Conservation (phyloP, 495 filamentous ascomycete genomes). For the Pseudomonodictys pantanalensis region DNA sequence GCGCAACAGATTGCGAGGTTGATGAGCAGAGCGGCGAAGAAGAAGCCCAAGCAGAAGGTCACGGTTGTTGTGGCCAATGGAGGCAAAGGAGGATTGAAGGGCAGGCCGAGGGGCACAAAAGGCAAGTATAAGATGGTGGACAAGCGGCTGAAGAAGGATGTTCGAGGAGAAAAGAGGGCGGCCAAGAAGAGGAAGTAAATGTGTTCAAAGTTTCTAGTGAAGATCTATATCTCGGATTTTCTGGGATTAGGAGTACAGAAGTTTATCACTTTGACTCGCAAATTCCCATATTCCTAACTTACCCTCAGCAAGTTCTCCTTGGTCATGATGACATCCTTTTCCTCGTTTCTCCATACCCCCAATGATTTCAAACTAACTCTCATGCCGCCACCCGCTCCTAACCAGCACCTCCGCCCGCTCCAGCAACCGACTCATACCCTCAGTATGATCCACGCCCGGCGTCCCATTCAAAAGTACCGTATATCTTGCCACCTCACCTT, state of each 20-base stretch:
- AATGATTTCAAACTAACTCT: no score
- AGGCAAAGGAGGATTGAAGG: constrained; percentile 74
- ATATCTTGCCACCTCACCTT: not conserved
- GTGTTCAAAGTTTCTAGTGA: not conserved
- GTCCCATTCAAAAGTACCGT: constrained; percentile 12
- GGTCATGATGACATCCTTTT: no score
- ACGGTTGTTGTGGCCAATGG: constrained; percentile 90
- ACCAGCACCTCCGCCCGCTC: constrained; percentile 13
- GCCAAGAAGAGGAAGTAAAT: constrained; percentile 58
- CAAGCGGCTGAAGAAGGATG: constrained; percentile 95
- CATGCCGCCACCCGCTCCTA: constrained; percentile 18
- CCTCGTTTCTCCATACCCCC: no score
- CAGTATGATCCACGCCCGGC: constrained; percentile 17
- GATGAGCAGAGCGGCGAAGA: constrained; percentile 76
- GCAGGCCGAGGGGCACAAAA: constrained; percentile 84
- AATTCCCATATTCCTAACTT: not conserved
- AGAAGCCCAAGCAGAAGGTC: constrained; percentile 77
- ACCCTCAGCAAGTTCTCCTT: not conserved
- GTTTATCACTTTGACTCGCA: not conserved
- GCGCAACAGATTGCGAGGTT: constrained; percentile 76
- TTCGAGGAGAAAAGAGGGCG: constrained; percentile 81
- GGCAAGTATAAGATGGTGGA: constrained; percentile 99
- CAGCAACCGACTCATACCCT: constrained; percentile 16
- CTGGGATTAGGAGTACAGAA: not conserved
- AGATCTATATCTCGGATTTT: not conserved